Conservation (phyloP, 2,329 filamentous ascomycete species). For the Paraphoma chrysanthemicola region DNA sequence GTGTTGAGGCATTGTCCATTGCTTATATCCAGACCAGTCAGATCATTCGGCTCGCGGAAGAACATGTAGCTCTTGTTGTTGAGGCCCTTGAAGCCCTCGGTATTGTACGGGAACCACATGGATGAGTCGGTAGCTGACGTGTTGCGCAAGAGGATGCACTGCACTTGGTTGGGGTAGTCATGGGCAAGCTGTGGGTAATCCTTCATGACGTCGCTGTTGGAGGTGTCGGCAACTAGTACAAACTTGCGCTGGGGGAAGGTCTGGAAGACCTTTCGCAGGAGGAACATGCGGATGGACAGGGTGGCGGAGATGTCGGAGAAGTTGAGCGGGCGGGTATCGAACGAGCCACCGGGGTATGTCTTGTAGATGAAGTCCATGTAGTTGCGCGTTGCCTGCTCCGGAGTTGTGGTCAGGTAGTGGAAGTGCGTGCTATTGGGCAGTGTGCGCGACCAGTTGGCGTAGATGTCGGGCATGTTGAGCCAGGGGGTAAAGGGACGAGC, state of each 20-base stretch:
- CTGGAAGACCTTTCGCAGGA: slow-evolving; percentile 75
- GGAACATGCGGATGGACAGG: slow-evolving; percentile 71
- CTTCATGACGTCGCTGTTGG: slow-evolving; percentile 78
- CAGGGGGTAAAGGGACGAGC: slow-evolving; percentile 73
- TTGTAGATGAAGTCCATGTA: slow-evolving; percentile 84
- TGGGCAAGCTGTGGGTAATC: slow-evolving; percentile 67
- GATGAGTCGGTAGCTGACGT: slow-evolving; percentile 71
- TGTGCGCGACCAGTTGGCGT: slow-evolving; percentile 74
- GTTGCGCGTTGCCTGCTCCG: slow-evolving; percentile 76
- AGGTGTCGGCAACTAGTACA: slow-evolving; percentile 77
- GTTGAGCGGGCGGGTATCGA: slow-evolving; percentile 77
- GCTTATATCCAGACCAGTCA: slow-evolving; percentile 69
- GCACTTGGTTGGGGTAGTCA: slow-evolving; percentile 73
- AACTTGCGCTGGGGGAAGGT: slow-evolving; percentile 79
- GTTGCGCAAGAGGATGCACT: slow-evolving; percentile 80
- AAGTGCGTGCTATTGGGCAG: slow-evolving; percentile 72
- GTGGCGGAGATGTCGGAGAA: slow-evolving; percentile 79
- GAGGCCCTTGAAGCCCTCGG: slow-evolving; percentile 71
- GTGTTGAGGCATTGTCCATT: slow-evolving; percentile 73
- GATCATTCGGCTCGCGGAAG: slow-evolving; percentile 74
- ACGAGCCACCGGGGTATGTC: slow-evolving; percentile 77
- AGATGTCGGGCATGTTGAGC: slow-evolving; percentile 82
- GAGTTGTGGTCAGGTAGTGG: slow-evolving; percentile 82
- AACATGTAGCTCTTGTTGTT: slow-evolving; percentile 78
- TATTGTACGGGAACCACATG: slow-evolving; percentile 78